Evolutionary conservation across 2,329 filamentous ascomycete genomes (phyloP).

Genomic region (Metarhizium anisopliae): DNA sequence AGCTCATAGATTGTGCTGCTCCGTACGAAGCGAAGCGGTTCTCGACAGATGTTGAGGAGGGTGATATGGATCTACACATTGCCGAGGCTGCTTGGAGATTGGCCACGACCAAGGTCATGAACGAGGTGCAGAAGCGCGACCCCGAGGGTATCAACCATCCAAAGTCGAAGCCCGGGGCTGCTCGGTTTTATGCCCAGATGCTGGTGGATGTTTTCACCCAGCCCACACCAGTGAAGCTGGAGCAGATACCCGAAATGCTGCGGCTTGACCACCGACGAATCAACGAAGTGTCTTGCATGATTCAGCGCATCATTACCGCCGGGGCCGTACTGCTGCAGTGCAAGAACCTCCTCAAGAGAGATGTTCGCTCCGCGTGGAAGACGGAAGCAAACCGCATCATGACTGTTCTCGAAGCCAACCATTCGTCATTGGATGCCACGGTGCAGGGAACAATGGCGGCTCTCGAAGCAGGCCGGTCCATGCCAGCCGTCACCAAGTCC

Average conservation of each 20-base stretch:
- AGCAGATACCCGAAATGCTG: constrained; percentile 64
- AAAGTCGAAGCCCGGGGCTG: constrained; percentile 52
- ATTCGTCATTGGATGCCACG: constrained; percentile 40
- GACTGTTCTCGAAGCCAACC: constrained; percentile 52
- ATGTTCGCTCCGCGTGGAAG: constrained; percentile 71
- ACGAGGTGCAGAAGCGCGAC: constrained; percentile 59
- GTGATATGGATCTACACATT: constrained; percentile 42
- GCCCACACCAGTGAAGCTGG: constrained; percentile 42
- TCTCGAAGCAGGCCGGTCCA: constrained; percentile 52
- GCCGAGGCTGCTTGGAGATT: constrained; percentile 60
- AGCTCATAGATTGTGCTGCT: constrained; percentile 60
- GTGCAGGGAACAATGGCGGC: constrained; percentile 55
- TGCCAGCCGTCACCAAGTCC: constrained; percentile 52
- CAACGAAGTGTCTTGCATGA: constrained; percentile 25
- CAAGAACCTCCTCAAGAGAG: constrained; percentile 76
- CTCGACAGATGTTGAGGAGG: constrained; percentile 50
- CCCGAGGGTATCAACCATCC: constrained; percentile 57
- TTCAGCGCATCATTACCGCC: constrained; percentile 56
- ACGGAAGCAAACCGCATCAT: constrained; percentile 64
- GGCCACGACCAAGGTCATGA: constrained; percentile 54
- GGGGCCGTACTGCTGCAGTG: constrained; percentile 69
- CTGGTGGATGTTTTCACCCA: constrained; percentile 68
- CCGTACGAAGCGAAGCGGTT: constrained; percentile 71
- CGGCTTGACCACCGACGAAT: constrained; percentile 59
- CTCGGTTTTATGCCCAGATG: constrained; percentile 68